phyloP scores from a whole-genome alignment of 2,329 filamentous ascomycete genomes.

The Daldinia sp. region DNA sequence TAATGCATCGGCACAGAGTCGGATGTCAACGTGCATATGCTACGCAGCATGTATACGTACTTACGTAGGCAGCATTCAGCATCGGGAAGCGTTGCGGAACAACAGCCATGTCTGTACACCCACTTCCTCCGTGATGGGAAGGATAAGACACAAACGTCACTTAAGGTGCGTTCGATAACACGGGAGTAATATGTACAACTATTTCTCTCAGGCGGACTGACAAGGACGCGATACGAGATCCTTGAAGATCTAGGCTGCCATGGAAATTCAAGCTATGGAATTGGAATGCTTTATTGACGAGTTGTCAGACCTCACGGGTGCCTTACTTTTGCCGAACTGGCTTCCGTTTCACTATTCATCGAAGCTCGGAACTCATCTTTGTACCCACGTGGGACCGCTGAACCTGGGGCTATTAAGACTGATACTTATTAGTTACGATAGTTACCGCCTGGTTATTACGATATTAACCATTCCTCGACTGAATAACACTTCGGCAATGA shows the following conservation, averaged over 20 bases:
- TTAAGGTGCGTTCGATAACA: not conserved
- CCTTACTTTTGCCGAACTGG: not conserved
- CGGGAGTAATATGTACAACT: not conserved
- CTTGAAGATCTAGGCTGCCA: not conserved
- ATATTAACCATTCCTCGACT: not conserved
- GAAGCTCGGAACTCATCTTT: not conserved
- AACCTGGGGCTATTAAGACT: not conserved
- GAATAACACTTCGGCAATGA: too few relatives aligned
- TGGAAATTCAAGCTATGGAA: not conserved
- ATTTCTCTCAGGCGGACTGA: not conserved
- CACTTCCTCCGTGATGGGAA: slow-evolving; percentile 13
- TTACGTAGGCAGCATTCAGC: slow-evolving; percentile 15
- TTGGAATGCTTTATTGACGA: not conserved
- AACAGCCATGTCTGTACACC: slow-evolving; percentile 15
- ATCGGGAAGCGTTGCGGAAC: slow-evolving; percentile 18
- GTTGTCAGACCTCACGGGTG: not conserved
- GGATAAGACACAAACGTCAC: not conserved
- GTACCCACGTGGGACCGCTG: not conserved
- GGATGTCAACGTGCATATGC: slow-evolving; percentile 36
- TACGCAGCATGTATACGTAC: slow-evolving; percentile 9
- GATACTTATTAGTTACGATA: not conserved
- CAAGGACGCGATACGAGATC: not conserved
- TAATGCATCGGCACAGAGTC: slow-evolving; percentile 29
- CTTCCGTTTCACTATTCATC: not conserved
- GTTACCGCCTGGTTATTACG: not conserved